Base-by-base conservation (phyloP, 2,329 filamentous ascomycete genomes). In the Corynespora cassiicola region DNA sequence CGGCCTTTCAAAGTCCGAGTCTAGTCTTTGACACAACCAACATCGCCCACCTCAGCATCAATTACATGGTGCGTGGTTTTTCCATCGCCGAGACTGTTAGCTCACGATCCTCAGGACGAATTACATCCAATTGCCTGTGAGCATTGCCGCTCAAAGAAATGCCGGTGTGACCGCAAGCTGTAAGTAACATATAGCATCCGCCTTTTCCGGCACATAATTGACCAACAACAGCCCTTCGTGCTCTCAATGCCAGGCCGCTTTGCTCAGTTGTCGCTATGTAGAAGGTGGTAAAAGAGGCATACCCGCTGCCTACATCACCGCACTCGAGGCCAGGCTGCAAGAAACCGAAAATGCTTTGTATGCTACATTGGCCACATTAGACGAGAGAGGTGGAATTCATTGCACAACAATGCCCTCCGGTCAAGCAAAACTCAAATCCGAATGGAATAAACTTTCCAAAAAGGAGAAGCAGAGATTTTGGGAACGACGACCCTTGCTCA, bases 131-230 rank as follows among this genome's bases (percentile, higher is more conserved):
- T 61, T 18, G 56, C 57, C 7, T 61, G 56, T 40, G 57, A 61
- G 18, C 45, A 46, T 14, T 61, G 57, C 36, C 53, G 57, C 15
- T 40, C 54, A 22, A 61, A 55, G 31, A 59, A 61, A 28, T 58
- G 54, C 42, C 59, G 50, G 48, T 61, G 57, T 28, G 57, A 61
- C 31, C 52, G 57, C 7, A 56, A 31, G 32, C 35, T 58, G 57
- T 58, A 21, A 1, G 47, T 41, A 29, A 19, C 29, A n/a, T 24
- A 10, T 19, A 14, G 5, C 16, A 22, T 11, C 11, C 15, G 14
- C 14, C 26, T n/a, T 15, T 11, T 2, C 11, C 21, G 10, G 17
- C 26, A 10, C 19, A 7, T 12, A 31, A 25, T 20, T 36, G 42
- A 26, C 36, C 16, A 10, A 17, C 6, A 20, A 7, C 30, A 61